phyloP scores from a whole-genome alignment of 768 basidiomycete species.

The Podaxis mareebaensis region DNA sequence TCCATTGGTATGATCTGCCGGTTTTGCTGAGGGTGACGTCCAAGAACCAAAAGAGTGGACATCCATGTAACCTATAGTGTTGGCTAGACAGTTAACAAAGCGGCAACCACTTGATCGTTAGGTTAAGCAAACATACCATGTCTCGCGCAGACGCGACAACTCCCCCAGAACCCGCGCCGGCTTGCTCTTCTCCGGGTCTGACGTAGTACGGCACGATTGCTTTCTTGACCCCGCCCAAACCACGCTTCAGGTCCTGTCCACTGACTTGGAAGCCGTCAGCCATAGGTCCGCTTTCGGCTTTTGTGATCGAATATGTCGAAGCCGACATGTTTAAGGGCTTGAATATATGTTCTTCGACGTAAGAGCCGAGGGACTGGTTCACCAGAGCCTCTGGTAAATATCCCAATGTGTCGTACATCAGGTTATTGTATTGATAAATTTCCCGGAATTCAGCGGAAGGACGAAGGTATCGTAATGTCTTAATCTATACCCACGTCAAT shows the following conservation, averaged over 20 bases:
- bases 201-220: slow-evolving; percentile 40
- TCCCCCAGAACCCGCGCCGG: slow-evolving; percentile 43
- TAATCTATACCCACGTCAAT: slow-evolving; percentile 27
- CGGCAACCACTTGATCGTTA: not conserved
- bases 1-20: slow-evolving; percentile 35
- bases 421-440: slow-evolving; percentile 46
- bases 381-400: slow-evolving; percentile 38
- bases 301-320: slow-evolving; percentile 39
- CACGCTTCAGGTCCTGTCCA: slow-evolving; percentile 31
- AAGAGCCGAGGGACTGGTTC: slow-evolving; percentile 40
- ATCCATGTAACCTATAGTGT: slow-evolving; percentile 31
- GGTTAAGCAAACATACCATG: slow-evolving; percentile 27
- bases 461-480: slow-evolving; percentile 35
- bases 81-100: not conserved
- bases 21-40: slow-evolving; percentile 37
- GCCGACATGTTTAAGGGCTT: slow-evolving; percentile 37
- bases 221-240: slow-evolving; percentile 30
- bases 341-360: slow-evolving; percentile 39
- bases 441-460: slow-evolving; percentile 40
- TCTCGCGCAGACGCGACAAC: slow-evolving; percentile 40
- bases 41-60: slow-evolving; percentile 39
- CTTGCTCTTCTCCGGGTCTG: slow-evolving; percentile 36
- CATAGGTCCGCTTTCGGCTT: slow-evolving; percentile 27
- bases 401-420: slow-evolving; percentile 44
- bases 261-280: slow-evolving; percentile 38